Conservation (phyloP, 345 rosid genomes). For the Pistacia vera region DNA sequence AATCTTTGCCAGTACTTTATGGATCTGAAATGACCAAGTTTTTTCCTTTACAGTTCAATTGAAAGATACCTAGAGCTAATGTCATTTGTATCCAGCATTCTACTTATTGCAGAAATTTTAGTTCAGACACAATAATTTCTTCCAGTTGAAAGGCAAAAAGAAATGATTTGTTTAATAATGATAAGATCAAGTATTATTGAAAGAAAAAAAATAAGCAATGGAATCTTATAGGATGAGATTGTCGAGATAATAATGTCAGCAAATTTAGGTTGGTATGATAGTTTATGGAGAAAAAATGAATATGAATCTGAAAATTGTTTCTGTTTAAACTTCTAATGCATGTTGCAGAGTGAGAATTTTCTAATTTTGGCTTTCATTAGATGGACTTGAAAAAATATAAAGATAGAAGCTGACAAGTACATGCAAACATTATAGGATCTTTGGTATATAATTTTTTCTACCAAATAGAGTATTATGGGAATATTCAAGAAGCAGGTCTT, state of each 20-base stretch:
- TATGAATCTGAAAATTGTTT: background rate
- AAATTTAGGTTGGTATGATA: too few relatives aligned
- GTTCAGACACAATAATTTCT: background rate
- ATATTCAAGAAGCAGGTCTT: background rate
- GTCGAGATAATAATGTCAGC: too few relatives aligned
- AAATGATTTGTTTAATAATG: background rate
- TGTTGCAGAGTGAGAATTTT: background rate
- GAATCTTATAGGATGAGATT: too few relatives aligned
- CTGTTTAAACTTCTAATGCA: too few relatives aligned
- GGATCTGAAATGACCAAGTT: constrained; percentile 36
- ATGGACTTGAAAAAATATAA: background rate
- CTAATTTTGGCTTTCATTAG: background rate
- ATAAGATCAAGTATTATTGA: too few relatives aligned
- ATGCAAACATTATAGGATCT: background rate
- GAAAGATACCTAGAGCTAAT: background rate
- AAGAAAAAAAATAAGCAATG: too few relatives aligned
- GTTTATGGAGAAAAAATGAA: too few relatives aligned
- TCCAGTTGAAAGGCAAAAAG: background rate
- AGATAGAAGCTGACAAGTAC: background rate
- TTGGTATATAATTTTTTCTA: background rate
- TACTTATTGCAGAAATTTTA: background rate
- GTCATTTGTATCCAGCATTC: background rate
- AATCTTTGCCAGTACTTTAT: constrained; percentile 68
- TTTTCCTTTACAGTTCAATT: background rate
- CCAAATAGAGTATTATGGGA: background rate